Base-by-base conservation (phyloP, 306 rosid genomes). In the Myrica gale region DNA sequence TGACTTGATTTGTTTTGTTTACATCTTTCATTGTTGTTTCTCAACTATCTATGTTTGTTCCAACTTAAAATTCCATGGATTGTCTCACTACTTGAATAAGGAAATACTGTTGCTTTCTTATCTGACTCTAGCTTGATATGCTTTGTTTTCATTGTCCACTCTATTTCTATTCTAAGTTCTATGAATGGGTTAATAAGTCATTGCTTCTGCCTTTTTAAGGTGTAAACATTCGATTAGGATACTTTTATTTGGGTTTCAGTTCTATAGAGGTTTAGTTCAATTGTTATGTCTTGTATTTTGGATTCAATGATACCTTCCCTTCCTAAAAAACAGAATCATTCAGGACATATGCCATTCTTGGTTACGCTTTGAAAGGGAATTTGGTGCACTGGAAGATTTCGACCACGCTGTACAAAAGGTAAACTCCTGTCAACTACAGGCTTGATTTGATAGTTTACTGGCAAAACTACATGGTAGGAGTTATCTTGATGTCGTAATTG, bases 341-440 rank as follows among this genome's bases (percentile, higher is more conserved):
- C 98, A 94, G 98, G 98, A 95, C 80, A 95, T 92, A 78, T 95
- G 98, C 91, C 78, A 83, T 74, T 83, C 89, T 21, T 95, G 98
- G 97, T 76, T 95, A 74, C 87, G 93, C 80, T 95, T 92, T 73
- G 98, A 95, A 87, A 92, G 97, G 85, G 92, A 95, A 80, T 88
- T 80, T 62, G 97, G 98, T 68, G 84, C 84, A 10, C 82, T 95
- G 75, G 93, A 92, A 76, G 97, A 95, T 83, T 81, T 88, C 63
- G 98, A 95, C 76, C 91, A 78, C 72, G 92, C 98, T 63, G 76
- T 69, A 68, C 88, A 76, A 62, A 95, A 90, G 98, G 96, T 93
- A 89, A 68, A 71, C 41, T 74, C 75, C 50, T 17, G 75, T 80
- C 44, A 45, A 57, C 79, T 57, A 70, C 44, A 61, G 67, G 66